Percentiles rank a stretch among this genome's conserved stretches.
phyloP scores from a whole-genome alignment of 139 green algal species.

The Coelastrella sp. region DNA sequence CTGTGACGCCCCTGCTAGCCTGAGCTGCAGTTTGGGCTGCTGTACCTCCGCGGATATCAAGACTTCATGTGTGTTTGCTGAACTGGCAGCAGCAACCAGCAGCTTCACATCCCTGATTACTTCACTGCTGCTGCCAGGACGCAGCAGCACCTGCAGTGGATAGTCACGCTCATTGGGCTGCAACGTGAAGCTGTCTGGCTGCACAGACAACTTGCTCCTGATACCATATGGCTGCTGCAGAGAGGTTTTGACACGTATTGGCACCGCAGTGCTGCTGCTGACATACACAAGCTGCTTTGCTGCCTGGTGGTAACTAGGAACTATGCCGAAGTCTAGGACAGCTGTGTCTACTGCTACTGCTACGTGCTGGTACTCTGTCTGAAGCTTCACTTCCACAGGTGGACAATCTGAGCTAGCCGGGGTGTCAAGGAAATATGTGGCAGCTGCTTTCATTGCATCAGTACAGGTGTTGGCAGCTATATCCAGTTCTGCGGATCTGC shows the following conservation, averaged over 20 bases:
- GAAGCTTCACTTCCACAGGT: neutral
- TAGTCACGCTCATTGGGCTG: slow-evolving; percentile 1
- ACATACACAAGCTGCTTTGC: neutral
- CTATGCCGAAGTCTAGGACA: slow-evolving; percentile 16
- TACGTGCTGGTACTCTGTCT: slow-evolving; percentile 43
- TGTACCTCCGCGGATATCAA: slow-evolving; percentile 2
- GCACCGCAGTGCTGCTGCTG: slow-evolving; percentile 42
- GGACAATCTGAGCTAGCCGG: neutral
- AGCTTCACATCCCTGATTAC: slow-evolving; percentile 7
- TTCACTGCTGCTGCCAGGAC: slow-evolving; percentile 13
- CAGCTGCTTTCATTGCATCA: neutral
- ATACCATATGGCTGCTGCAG: neutral
- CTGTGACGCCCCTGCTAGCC: neutral
- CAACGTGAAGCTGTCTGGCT: neutral
- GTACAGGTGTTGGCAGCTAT: neutral
- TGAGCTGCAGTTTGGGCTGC: neutral
- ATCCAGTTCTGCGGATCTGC: neutral
- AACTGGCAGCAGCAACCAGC: slow-evolving; percentile 16
- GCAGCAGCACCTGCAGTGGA: neutral
- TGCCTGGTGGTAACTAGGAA: neutral
- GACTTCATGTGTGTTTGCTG: neutral
- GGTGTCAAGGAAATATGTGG: neutral
- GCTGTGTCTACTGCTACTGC: slow-evolving; percentile 11
- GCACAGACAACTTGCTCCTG: neutral
- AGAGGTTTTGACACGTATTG: slow-evolving; percentile 36